Conservation (phyloP, 2,329 filamentous ascomycete species). For the Fusarium brachygibbosum region DNA sequence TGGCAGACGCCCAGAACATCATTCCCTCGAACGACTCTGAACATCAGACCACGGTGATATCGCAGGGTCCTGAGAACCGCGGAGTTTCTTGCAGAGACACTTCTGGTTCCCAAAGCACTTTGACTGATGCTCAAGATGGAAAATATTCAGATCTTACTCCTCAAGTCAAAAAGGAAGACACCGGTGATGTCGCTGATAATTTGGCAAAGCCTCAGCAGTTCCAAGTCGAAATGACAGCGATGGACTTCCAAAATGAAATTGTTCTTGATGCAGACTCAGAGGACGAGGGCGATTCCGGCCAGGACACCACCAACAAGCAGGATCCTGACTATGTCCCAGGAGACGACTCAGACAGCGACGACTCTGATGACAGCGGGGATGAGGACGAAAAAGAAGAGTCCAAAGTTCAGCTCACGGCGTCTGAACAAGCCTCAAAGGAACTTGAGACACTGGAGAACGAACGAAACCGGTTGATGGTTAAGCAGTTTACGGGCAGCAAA, state of each 20-base stretch:
- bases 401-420: fast-evolving
- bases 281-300: background rate
- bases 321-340: background rate
- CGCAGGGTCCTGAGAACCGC: too few species aligned
- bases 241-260: background rate
- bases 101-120: too few species aligned
- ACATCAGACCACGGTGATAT: too few species aligned
- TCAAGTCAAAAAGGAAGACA: background rate
- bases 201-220: fast-evolving
- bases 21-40: too few species aligned
- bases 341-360: background rate
- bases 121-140: too few species aligned
- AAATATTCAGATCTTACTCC: too few species aligned
- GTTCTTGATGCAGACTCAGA: fast-evolving
- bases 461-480: fast-evolving
- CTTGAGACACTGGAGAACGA: background rate
- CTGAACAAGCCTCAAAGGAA: too few species aligned
- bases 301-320: background rate
- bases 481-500: fast-evolving
- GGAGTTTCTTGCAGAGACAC: too few species aligned
- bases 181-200: fast-evolving
- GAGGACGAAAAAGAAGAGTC: background rate
- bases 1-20: too few species aligned
- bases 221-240: fast-evolving
- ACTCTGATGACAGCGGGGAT: background rate